Evolutionary conservation across 2,329 filamentous ascomycete species (phyloP), one percentile per base, ranked within the genome.

Genomic region (Monosporascus sp.): DNA sequence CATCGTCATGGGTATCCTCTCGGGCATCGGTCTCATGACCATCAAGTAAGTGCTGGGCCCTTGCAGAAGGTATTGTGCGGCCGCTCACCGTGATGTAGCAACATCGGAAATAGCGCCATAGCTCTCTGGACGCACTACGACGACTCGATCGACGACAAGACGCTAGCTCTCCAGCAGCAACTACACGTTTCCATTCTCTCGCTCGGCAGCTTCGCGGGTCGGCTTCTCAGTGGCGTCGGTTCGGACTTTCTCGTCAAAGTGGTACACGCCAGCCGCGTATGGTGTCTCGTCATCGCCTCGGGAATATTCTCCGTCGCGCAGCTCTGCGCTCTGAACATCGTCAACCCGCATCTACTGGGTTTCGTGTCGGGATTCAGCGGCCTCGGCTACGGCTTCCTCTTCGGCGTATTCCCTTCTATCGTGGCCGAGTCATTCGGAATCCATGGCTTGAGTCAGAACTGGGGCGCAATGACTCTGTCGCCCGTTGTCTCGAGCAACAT

Each of bases 181-280:
- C 83, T 95, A 76, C 93, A 99, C 65, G 94, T 99, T 9, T 96
- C 90, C 2, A 90, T 96, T 50, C 77, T 99, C n/a, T 97, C 93
- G 0, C 73, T 97, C 48, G 87, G 87, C 65, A 95, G 89, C 62
- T 97, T 96, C 68, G 62, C 83, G 2, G 94, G 94, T 2, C 86
- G 94, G 53, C 78, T 99, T 0, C 74, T 83, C 7, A 90, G 87
- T 62, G 89, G 94, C 44, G 89, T 96, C 54, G 93, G 93, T 37
- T 96, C 90, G 38, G 94, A 99, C 68, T 80, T 95, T 50, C 80
- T 99, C 18, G 88, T 96, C 55, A 94, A 93, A 70, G 82, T 82
- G 27, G 78, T 95, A 14, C 78, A 86, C 58, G 86, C 89, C 58
- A 94, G 87, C 50, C 89, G 94, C 3, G 86, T 93, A 61, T 99